phyloP scores from a whole-genome alignment of 1,139 yeast genomes.

The Pichia sp. region DNA sequence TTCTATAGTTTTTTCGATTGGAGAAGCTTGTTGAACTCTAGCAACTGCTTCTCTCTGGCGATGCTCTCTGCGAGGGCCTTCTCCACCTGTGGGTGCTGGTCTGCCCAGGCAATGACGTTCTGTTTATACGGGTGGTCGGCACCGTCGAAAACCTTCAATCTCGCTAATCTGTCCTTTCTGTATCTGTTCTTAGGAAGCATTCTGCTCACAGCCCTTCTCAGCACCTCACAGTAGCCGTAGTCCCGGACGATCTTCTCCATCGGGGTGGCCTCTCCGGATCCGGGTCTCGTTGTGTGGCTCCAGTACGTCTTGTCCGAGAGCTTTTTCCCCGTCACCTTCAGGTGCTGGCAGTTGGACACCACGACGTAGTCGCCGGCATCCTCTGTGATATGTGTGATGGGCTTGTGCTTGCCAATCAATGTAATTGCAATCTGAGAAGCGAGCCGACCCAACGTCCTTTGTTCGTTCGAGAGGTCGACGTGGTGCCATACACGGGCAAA shows the following conservation, averaged over 20 bases:
- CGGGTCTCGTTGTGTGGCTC: slow-evolving; percentile 89
- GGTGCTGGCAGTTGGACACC: slow-evolving; percentile 82
- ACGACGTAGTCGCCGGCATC: slow-evolving; percentile 98
- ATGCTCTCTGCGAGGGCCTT: slow-evolving; percentile 41
- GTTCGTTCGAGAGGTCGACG: slow-evolving; percentile 81
- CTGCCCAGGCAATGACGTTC: slow-evolving; percentile 83
- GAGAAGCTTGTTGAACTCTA: slow-evolving; percentile 27
- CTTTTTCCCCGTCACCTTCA: slow-evolving; percentile 81
- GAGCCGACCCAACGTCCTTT: slow-evolving; percentile 84
- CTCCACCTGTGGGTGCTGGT: slow-evolving; percentile 58
- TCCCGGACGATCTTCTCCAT: slow-evolving; percentile 75
- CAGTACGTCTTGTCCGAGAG: slow-evolving; percentile 81
- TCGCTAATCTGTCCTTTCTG: slow-evolving; percentile 72
- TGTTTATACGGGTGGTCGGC: slow-evolving; percentile 81
- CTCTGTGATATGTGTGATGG: slow-evolving; percentile 58
- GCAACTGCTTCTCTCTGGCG: slow-evolving; percentile 32
- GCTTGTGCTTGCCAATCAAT: slow-evolving; percentile 94
- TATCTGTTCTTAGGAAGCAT: slow-evolving; percentile 93
- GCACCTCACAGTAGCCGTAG: slow-evolving; percentile 80
- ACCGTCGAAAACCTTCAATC: slow-evolving; percentile 85
- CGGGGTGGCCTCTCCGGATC: slow-evolving; percentile 76
- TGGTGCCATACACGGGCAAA: slow-evolving; percentile 94
- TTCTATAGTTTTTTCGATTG: slow-evolving; percentile 18
- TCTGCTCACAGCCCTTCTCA: slow-evolving; percentile 84
- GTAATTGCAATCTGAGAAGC: slow-evolving; percentile 86